phyloP scores from a whole-genome alignment of 306 rosid genomes.

The Quercus alba region DNA sequence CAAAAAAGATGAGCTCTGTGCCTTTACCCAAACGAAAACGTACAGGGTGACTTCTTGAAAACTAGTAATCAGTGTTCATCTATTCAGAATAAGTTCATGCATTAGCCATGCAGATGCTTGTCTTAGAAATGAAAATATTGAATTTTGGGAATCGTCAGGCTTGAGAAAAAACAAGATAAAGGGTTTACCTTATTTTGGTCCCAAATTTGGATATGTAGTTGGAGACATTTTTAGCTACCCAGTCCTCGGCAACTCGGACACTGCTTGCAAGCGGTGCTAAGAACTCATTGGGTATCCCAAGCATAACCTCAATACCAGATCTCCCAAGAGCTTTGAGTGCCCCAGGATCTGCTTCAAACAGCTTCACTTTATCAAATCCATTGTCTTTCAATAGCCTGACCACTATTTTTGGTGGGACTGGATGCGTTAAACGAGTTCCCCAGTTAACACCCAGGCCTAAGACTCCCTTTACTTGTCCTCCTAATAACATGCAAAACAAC shows the following conservation, averaged over 20 bases:
- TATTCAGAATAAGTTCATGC: no score
- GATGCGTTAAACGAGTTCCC: constrained; percentile 80
- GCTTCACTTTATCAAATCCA: constrained; percentile 79
- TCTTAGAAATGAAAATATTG: no score
- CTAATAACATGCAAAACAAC: constrained; percentile 45
- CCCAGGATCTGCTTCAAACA: constrained; percentile 80
- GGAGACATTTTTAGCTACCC: constrained; percentile 85
- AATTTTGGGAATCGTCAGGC: neutral
- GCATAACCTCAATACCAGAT: constrained; percentile 78
- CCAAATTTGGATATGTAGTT: constrained; percentile 60
- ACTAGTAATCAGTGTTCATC: no score
- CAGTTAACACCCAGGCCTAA: constrained; percentile 72
- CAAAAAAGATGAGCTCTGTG: no score
- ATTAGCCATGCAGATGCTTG: no score
- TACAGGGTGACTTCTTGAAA: no score
- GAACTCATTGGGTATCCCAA: constrained; percentile 86
- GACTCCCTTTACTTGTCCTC: constrained; percentile 35
- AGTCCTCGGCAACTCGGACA: constrained; percentile 60
- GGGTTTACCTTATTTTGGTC: constrained; percentile 60
- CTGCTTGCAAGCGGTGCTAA: constrained; percentile 58
- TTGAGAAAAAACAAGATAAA: neutral
- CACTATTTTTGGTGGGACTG: constrained; percentile 52
- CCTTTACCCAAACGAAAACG: no score
- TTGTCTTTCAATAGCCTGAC: constrained; percentile 81
- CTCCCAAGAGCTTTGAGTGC: constrained; percentile 78